These are phyloP conservation scores for Glaciozyma martinii DNA, from an alignment of 768 basidiomycete genomes.

Conservation along the genomic window DNA sequence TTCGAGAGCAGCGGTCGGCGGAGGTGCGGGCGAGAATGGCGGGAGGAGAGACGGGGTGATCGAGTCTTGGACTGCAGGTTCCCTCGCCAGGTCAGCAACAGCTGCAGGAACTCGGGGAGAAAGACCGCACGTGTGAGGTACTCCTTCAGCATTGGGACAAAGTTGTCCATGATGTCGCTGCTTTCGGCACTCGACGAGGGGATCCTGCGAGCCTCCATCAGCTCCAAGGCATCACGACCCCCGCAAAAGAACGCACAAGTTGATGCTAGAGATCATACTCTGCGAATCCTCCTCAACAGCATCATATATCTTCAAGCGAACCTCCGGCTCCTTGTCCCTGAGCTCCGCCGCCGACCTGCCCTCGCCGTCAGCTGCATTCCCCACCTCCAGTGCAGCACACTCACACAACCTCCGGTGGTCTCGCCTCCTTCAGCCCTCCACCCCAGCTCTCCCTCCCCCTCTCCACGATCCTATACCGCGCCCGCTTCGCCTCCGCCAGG, in stretches of 20 bases:
- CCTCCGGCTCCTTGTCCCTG: neutral
- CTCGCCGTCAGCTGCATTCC: too few species aligned
- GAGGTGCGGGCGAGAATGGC: neutral
- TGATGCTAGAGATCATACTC: neutral
- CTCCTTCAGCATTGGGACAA: conserved; percentile 33
- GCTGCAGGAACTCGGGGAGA: neutral
- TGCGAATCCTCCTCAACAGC: conserved; percentile 10
- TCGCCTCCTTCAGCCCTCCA: neutral
- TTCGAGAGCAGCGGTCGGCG: neutral
- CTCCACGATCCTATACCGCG: conserved; percentile 20
- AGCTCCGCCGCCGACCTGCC: neutral
- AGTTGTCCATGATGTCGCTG: conserved; percentile 26
- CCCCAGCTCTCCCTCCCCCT: neutral
- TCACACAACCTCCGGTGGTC: neutral
- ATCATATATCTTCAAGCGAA: conserved; percentile 14
- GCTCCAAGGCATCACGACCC: neutral
- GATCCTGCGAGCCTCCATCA: neutral
- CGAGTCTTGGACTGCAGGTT: conserved; percentile 14
- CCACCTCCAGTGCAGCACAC: neutral
- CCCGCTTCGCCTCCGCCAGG: neutral
- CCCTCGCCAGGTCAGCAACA: neutral
- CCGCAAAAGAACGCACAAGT: conserved; percentile 1
- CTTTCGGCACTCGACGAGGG: neutral
- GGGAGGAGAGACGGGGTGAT: conserved; percentile 1
- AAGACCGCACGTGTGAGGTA: conserved; percentile 30